Conservation (phyloP, 495 filamentous ascomycete genomes). For the Immersiella caudata region DNA sequence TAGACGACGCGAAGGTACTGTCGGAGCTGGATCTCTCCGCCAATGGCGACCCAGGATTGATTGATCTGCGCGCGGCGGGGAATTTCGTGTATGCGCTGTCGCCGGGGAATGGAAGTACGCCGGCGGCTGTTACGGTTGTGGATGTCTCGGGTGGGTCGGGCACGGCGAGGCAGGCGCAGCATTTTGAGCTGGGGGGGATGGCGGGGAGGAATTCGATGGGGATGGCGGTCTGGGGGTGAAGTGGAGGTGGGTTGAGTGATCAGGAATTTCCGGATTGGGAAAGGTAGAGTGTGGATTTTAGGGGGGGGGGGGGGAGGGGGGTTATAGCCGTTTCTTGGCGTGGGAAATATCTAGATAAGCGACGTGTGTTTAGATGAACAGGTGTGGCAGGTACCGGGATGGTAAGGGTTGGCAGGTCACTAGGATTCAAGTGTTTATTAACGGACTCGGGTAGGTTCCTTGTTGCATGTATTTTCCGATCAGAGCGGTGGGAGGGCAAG, state of each 20-base stretch:
- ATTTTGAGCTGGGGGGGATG: slow-evolving; percentile 38
- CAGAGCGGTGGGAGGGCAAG: no score
- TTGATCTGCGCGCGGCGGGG: slow-evolving; percentile 55
- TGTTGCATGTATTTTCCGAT: no score
- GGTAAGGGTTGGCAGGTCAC: no score
- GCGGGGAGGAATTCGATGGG: slow-evolving; percentile 17
- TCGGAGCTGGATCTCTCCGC: slow-evolving; percentile 39
- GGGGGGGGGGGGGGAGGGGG: background rate
- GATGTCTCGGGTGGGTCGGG: slow-evolving; percentile 16
- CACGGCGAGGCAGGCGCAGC: slow-evolving; percentile 41
- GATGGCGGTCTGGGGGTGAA: slow-evolving; percentile 8
- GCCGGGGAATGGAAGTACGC: slow-evolving; percentile 53
- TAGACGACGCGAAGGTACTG: slow-evolving; percentile 47
- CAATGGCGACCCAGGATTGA: no score
- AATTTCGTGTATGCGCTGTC: slow-evolving; percentile 58
- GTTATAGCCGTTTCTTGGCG: background rate
- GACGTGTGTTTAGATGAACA: no score
- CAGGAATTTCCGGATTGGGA: background rate
- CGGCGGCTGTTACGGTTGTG: slow-evolving; percentile 53
- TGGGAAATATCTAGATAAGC: no score
- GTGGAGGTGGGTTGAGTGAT: background rate
- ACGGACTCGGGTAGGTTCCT: no score
- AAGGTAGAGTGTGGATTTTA: background rate
- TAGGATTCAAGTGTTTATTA: no score
- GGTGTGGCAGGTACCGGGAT: no score